Base-by-base conservation (phyloP, 2,329 filamentous ascomycete genomes). In the Blastomyces percursus region DNA sequence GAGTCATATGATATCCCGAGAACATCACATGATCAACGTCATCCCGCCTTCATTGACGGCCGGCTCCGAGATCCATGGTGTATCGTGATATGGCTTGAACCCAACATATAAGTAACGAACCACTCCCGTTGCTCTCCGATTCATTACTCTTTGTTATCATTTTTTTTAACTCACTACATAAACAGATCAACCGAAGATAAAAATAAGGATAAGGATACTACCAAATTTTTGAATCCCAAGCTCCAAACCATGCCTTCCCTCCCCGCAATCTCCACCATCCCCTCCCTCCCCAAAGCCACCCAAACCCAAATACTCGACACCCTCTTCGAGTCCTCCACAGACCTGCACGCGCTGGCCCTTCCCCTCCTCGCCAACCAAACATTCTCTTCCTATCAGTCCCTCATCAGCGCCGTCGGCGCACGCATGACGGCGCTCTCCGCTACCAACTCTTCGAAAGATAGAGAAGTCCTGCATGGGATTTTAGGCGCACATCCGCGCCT, bases 401-500 rank as follows among this genome's bases (percentile, higher is more conserved):
- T 96, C 7, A 87, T 96, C 70, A 79, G 83, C 56, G 81, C 84
- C 52, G 81, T 94, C 51, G 83, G 86, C 21, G 71, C 79, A 11
- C 82, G 86, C 67, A 81, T 96, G 61, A 80, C 80, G 12, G 78
- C 80, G 1, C 80, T 92, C 2, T 79, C 81, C 9, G 79, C 81
- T 3, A 81, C 80, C 8, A 72, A 74, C 38, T 80, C 75, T 8
- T 74, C 78, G 24, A 77, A 77, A 46, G 81, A 86, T 64, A 81
- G 78, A 7, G 70, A 77, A 59, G 83, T 80, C 64, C 81, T 96
- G 0, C 83, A 90, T 52, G 79, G 80, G 19, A 92, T 96, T 63
- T 79, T 96, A 1, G 86, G 85, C 60, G 87, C 90, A 9, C 92
- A 96, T 73, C 92, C 92, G 0, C 84, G 92, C 2, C 82, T 96